Evolutionary conservation across 148 eudicot species (phyloP).

Genomic region (Rhododendron simsii): DNA sequence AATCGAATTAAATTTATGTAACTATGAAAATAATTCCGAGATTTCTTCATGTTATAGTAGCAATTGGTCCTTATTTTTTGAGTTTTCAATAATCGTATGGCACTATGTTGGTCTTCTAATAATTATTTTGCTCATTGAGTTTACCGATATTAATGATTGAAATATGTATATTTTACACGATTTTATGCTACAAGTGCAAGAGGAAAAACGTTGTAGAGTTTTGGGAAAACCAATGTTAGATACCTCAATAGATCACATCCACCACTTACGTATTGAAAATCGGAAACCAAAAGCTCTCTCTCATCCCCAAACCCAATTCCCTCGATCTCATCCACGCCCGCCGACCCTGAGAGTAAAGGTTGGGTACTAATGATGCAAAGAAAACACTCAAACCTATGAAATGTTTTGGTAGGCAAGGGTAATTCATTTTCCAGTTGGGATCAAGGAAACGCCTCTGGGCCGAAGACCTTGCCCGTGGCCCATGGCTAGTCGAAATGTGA

Average conservation of each 20-base stretch:
- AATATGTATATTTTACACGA: neutral
- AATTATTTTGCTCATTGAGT: neutral
- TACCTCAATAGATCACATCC: neutral
- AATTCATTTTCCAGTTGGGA: neutral
- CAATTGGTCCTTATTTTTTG: neutral
- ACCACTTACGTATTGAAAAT: too few species aligned
- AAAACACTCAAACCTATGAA: neutral
- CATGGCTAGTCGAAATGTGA: neutral
- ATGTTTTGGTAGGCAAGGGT: neutral
- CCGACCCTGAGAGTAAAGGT: too few species aligned
- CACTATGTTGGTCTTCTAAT: too few species aligned
- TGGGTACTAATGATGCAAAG: neutral
- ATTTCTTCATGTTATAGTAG: neutral
- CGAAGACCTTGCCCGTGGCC: neutral
- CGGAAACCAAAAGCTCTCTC: too few species aligned
- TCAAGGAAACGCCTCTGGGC: neutral
- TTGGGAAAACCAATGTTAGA: neutral
- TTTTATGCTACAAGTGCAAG: neutral
- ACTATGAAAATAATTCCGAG: neutral
- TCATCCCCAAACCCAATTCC: too few species aligned
- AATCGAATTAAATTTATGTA: neutral
- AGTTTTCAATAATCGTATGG: neutral
- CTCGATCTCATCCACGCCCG: too few species aligned
- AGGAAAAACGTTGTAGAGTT: neutral
- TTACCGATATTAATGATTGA: neutral